Evolutionary conservation across 805 yeast species (phyloP), one percentile per base, ranked within the genome.

Genomic region (Wickerhamiella australiensis): DNA sequence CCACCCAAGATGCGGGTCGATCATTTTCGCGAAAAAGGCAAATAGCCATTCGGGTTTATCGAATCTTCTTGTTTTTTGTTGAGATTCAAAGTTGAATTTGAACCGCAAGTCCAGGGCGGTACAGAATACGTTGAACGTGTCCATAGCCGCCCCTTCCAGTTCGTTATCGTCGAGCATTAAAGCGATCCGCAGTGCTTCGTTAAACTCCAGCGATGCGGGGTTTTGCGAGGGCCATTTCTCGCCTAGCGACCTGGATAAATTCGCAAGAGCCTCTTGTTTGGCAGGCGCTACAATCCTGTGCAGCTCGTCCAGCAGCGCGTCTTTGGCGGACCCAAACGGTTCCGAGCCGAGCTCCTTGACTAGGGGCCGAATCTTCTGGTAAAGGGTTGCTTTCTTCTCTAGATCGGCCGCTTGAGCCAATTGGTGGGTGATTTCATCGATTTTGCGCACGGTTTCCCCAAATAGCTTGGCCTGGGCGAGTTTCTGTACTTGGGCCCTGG

Each of bases 1-100:
- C 48, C 67, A 61, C 26, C 44, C 52, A 22, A 47, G 42, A 27
- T 63, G 63, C 21, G 63, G 65, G 35, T 66, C 70, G 17, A 69
- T 35, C 20, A 60, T 49, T 29, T 56, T 55, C 25, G 57, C 44
- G 23, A 75, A 59, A 56, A 73, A 81, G 15, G 67, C 63, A 52
- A 81, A 70, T 3, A 79, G 74, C 81, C 85, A 82, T 59, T 82
- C 88, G 1, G 90, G 88, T 57, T 78, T 78, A 51, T 80, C 79
- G 22, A 76, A 58, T 42, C 77, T 72, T 57, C 80, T 80, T 0
- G 88, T 82, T 29, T 79, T 82, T 36, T 63, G 67, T 25, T 71
- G 65, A 3, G 74, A 67, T 45, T 74, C 73, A 58, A 82, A 82
- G 59, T 83, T 85, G 63, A 65, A 82, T 37, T 69, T 65, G 58